Conservation (phyloP, 306 rosid genomes). For the Benincasa hispida region DNA sequence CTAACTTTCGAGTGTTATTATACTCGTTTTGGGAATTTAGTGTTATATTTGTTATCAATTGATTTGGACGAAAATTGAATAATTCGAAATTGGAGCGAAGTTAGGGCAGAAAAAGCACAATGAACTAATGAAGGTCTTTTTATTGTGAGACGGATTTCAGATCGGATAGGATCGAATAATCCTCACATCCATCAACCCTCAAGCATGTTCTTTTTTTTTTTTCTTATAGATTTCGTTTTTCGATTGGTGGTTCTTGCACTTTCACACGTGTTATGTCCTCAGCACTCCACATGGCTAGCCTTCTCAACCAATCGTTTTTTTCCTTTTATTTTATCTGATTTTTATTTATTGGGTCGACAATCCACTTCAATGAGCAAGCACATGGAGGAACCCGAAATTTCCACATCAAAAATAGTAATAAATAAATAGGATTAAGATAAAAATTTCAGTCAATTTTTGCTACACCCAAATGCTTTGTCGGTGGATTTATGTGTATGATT, state of each 20-base stretch:
- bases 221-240: neutral
- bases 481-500: neutral
- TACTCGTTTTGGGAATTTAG: too few relatives aligned
- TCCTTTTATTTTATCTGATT: neutral
- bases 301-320: neutral
- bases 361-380: neutral
- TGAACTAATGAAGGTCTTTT: neutral
- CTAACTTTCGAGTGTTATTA: too few relatives aligned
- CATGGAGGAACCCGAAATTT: neutral
- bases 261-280: neutral
- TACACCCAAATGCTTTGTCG: neutral
- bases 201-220: neutral
- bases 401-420: slow-evolving; percentile 5
- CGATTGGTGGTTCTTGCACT: neutral
- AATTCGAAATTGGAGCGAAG: neutral
- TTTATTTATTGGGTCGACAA: neutral
- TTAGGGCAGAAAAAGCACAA: neutral
- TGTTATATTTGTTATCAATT: too few relatives aligned
- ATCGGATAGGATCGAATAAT: neutral
- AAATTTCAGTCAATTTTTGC: neutral
- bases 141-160: neutral
- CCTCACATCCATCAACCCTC: neutral
- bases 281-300: neutral
- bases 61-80: neutral
- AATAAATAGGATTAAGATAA: neutral